Evolutionary conservation across 306 rosid species (phyloP).

Genomic region (Bauhinia variegata): DNA sequence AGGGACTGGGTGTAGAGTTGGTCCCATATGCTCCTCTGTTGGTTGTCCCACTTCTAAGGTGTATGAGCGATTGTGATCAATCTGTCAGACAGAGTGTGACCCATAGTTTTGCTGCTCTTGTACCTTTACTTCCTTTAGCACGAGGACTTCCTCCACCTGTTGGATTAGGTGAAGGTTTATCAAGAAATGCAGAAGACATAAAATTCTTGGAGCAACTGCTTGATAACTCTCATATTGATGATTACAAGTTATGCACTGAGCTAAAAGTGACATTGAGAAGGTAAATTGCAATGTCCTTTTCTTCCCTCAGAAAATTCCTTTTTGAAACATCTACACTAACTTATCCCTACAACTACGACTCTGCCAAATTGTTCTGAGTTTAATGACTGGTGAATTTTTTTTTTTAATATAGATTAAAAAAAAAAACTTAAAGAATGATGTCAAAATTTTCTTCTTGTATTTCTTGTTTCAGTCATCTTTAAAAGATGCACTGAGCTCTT

Average conservation of each 20-base stretch:
- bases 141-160: slow-evolving; percentile 91
- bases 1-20: slow-evolving; percentile 84
- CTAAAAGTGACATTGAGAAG: slow-evolving; percentile 86
- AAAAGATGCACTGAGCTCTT: not conserved
- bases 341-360: not conserved
- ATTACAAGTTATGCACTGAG: slow-evolving; percentile 75
- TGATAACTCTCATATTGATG: slow-evolving; percentile 95
- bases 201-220: slow-evolving; percentile 92
- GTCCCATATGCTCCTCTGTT: slow-evolving; percentile 89
- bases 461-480: not conserved
- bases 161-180: slow-evolving; percentile 68
- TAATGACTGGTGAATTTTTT: not conserved
- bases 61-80: slow-evolving; percentile 95
- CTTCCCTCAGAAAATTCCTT: not conserved
- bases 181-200: slow-evolving; percentile 75
- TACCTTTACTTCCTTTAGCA: slow-evolving; percentile 96
- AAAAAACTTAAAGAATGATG: not conserved
- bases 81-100: slow-evolving; percentile 97
- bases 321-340: not conserved
- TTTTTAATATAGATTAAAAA: too few relatives aligned
- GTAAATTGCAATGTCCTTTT: slow-evolving; percentile 43
- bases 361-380: slow-evolving; percentile 8
- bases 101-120: slow-evolving; percentile 99
- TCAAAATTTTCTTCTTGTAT: slow-evolving; percentile 15
- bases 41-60: slow-evolving; percentile 94